These are phyloP conservation scores for Albugo laibachii DNA, from an alignment of 352 stramenopile genomes.

Conservation along the genomic window DNA sequence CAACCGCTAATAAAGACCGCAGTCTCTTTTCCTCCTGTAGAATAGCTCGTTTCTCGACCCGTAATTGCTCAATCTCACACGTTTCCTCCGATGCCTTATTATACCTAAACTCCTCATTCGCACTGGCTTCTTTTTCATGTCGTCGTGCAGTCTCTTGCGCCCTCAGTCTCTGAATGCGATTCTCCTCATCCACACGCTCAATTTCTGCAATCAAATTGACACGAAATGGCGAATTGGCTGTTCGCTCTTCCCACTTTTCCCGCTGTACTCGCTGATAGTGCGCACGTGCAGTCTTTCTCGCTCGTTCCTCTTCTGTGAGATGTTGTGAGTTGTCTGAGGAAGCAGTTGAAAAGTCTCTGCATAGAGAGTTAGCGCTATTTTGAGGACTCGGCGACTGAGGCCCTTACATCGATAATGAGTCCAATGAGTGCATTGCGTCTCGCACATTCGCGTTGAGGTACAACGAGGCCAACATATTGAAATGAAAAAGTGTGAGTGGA, in stretches of 20 bases:
- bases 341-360: no score
- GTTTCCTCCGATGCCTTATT: conserved; percentile 78
- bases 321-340: no score
- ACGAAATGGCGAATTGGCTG: conserved; percentile 77
- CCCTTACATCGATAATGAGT: no score
- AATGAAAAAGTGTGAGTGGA: no score
- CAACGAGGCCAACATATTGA: no score
- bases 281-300: no score
- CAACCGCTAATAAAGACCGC: conserved; percentile 84
- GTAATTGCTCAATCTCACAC: conserved; percentile 80
- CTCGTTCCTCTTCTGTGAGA: no score
- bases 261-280: no score
- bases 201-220: conserved; percentile 89
- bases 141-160: conserved; percentile 61
- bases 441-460: no score
- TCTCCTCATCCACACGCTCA: conserved; percentile 83
- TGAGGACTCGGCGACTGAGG: no score
- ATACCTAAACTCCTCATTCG: conserved; percentile 88
- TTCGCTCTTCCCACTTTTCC: conserved; percentile 80
- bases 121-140: conserved; percentile 43
- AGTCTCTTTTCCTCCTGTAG: conserved; percentile 87
- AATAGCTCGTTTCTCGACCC: conserved; percentile 87
- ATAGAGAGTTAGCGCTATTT: no score
- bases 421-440: no score
- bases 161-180: conserved; percentile 12